Base-by-base conservation (phyloP, 2,329 filamentous ascomycete genomes). In the Penicillium sp. region DNA sequence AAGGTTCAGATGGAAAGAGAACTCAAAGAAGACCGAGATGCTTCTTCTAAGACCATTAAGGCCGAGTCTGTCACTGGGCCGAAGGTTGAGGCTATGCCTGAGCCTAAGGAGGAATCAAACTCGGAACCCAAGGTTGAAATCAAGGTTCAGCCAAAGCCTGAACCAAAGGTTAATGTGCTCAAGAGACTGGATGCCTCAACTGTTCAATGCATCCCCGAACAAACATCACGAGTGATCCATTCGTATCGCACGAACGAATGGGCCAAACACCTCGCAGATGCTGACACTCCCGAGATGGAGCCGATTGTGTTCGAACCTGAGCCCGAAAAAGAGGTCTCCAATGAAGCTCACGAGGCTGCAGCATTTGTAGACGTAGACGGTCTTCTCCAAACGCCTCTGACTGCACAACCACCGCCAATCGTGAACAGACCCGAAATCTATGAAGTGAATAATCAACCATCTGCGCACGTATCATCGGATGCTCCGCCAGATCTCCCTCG, bases 201-300 rank as follows among this genome's bases (percentile, higher is more conserved):
- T 4, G 68, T 77, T 30, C 84, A 85, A 3, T 79, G 79, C 10
- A 79, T 96, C 9, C 89, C 90, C 0, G 76, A 80, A n/a, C 84
- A 84, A 11, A 73, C 91, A 32, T 94, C 91, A 1, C 87, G 84
- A 57, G 83, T 96, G 8, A 88, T 91, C 1, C 78, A 90, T 69
- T 89, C 88, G 0, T 96, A 94, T 68, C 84, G 93, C 53, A 97
- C 91, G 1, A 96, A 96, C 61, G 93, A 97, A 74, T 97, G 93
- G 93, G 91, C 91, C 0, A 97, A 96, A 70, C 91, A 96, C 70
- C 79, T 96, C 10, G 85, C 86, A 59, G 77, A 82, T 39, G 91
- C 93, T 7, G 92, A 97, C 14, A 76, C 78, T 5, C 91, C 91
- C 1, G 81, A 84, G 2, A 70, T 79, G 69, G 67, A 80, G 58